Evolutionary conservation across 805 yeast genomes (phyloP), one percentile per base, ranked within the genome.

Genomic region (Kodamaea hsintzibuensis): DNA sequence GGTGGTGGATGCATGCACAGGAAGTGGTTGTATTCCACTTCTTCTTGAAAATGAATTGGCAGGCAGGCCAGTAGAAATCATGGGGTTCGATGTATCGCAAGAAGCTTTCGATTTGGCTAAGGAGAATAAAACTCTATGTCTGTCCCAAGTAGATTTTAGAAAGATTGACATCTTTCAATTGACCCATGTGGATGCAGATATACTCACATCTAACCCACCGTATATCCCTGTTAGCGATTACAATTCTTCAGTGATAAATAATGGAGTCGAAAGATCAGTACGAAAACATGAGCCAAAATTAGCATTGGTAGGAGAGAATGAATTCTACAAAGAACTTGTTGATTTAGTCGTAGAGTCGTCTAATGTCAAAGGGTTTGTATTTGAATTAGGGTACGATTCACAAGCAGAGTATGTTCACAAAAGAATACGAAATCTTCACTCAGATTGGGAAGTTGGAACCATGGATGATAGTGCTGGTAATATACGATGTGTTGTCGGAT

Each of bases 181-280:
- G n/a, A 22, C 25, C 9, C n/a, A 25, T 8, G 17, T 39, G 2
- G 42, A 42, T 1, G 64, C 74, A 14, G 88, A 86, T 55, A 51
- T 93, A 2, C 64, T 95, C 0, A 79, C 86, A 0, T 82, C 96
- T n/a, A 93, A 93, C 61, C 99, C 99, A 0, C 99, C 99, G 0
- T 93, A 93, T 64, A 85, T 92, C 5, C 83, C 89, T 0, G 7
- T 30, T 1, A 47, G 57, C 0, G 84, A 85, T 47, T 80, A 80
- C 61, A 56, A 56, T 8, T 61, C 68, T 3, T 69, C 79, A 0
- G 49, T 68, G 9, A 43, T 49, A 1, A 47, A 9, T 7, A 64
- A 67, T 39, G 84, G 82, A 2, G 82, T 84, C 0, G 88, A 84
- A 53, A 65, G 62, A 45, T 87, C 96, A 0, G 98, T 93, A 0